Evolutionary conservation across 75 land plant genomes (phyloP), one percentile per base, ranked within the genome.

Genomic region (Larix kaempferi): DNA sequence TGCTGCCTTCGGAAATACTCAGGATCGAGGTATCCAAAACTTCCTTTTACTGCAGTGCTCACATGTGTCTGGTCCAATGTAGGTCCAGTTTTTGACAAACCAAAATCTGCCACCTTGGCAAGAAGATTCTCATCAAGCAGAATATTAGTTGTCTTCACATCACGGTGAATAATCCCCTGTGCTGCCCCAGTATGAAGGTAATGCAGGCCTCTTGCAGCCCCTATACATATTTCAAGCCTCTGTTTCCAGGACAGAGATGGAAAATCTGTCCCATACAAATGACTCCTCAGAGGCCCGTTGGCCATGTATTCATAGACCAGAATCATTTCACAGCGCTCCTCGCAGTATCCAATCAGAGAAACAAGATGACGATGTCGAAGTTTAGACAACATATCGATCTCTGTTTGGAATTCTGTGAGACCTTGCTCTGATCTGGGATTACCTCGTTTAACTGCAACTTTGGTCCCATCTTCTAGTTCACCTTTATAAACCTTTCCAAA

Each of bases 251-350:
- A 58, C 54, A 94, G 54, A 10, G 88, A 78, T 13, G 87, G 80
- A 6, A 84, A 75, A 49, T 77, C 84, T 8, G 86, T 64, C n/a
- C 98, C 94, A 76, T 95, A 95, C n/a, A 95, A 82, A 60, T 95
- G 98, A 75, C 89, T 87, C 3, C 98, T 73, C 56, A 94, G 76
- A n/a, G 90, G 87, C 23, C 98, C 99, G 55, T 94, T 88, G 11
- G 89, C 88, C 98, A 95, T 95, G 91, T 82, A 95, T 77, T 95
- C 98, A 58, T 95, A 95, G 37, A 95, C 98, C 6, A 95, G 84
- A 78, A 95, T 93, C 93, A 91, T 91, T 81, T 88, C 89, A 3
- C 80, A 74, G 23, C 78, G 76, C 65, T 89, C 91, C 58, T 95
- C 91, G 80, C 98, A 95, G 78, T 91, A 91, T n/a, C 98, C 98